Evolutionary conservation across 108 stramenopile genomes (phyloP).

Genomic region (Craspedostauros australis): DNA sequence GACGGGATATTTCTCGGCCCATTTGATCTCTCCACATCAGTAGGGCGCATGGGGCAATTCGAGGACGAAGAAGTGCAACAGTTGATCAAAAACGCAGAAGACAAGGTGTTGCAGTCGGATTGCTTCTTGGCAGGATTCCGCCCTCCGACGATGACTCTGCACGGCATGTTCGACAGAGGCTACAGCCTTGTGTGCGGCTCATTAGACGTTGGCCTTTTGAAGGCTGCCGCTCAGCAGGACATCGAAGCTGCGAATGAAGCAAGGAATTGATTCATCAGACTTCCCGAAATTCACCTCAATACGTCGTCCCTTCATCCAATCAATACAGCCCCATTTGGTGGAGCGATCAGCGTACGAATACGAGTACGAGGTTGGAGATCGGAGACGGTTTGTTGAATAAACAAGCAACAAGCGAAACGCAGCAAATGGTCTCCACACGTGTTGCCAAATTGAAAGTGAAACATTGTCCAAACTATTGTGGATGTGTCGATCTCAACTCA

Average conservation of each 20-base stretch:
- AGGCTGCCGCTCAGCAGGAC: conserved; percentile 13
- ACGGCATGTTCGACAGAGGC: conserved; percentile 17
- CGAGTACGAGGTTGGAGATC: no score
- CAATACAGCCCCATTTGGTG: no score
- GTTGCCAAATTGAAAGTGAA: no score
- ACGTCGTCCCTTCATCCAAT: no score
- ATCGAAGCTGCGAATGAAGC: conserved; percentile 5
- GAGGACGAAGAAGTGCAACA: conserved; percentile 16
- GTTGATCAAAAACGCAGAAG: conserved; percentile 14
- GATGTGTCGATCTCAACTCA: no score
- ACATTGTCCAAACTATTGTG: no score
- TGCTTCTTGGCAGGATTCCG: conserved; percentile 24
- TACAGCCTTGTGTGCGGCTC: conserved; percentile 24
- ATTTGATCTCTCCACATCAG: conserved; percentile 25
- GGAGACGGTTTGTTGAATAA: no score
- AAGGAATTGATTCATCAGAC: no score
- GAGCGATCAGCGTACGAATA: no score
- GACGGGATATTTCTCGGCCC: conserved; percentile 31
- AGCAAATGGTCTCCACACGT: no score
- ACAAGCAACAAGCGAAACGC: no score
- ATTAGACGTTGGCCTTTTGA: conserved; percentile 15
- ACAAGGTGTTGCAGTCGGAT: conserved; percentile 3
- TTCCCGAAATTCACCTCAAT: no score
- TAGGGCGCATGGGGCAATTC: conserved; percentile 25
- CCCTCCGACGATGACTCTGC: conserved; percentile 1